Percentiles rank a stretch among this genome's conserved stretches.
Evolutionary conservation across 75 land plant species (phyloP).

Genomic region (Picea sitchensis): DNA sequence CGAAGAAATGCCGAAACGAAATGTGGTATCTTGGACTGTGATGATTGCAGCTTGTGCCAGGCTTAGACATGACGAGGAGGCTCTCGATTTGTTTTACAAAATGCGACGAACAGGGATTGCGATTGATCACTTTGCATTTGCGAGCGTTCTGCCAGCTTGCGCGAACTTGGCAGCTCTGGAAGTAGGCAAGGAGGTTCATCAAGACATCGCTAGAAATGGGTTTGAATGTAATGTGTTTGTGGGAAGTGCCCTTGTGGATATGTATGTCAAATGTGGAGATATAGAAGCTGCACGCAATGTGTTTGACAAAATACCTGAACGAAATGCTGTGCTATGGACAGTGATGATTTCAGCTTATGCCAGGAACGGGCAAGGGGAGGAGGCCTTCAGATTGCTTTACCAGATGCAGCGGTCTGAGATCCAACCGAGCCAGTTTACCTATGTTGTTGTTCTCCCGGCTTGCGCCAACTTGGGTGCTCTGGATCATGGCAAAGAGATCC

Average conservation of each 20-base stretch:
- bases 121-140: constrained; percentile 7
- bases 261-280: constrained; percentile 19
- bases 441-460: constrained; percentile 4
- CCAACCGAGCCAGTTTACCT: neutral
- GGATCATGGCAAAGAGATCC: constrained; percentile 6
- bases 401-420: constrained; percentile 6
- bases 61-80: constrained; percentile 3
- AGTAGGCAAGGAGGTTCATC: constrained; percentile 6
- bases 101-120: constrained; percentile 2
- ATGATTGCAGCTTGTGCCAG: constrained; percentile 14
- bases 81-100: constrained; percentile 4
- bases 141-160: constrained; percentile 12
- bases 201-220: constrained; percentile 13
- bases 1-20: constrained; percentile 1
- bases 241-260: constrained; percentile 19
- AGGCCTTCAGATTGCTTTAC: constrained; percentile 13
- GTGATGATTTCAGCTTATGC: constrained; percentile 15
- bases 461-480: constrained; percentile 11
- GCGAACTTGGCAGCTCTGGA: constrained; percentile 11
- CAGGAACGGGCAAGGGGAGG: constrained; percentile 10
- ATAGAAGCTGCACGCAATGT: constrained; percentile 16
- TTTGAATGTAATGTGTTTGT: constrained; percentile 8
- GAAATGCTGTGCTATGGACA: constrained; percentile 16
- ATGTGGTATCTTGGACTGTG: constrained; percentile 15
- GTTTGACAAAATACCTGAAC: constrained; percentile 15